These are phyloP conservation scores for Punica granatum DNA, from an alignment of 345 rosid species.

Conservation along the genomic window DNA sequence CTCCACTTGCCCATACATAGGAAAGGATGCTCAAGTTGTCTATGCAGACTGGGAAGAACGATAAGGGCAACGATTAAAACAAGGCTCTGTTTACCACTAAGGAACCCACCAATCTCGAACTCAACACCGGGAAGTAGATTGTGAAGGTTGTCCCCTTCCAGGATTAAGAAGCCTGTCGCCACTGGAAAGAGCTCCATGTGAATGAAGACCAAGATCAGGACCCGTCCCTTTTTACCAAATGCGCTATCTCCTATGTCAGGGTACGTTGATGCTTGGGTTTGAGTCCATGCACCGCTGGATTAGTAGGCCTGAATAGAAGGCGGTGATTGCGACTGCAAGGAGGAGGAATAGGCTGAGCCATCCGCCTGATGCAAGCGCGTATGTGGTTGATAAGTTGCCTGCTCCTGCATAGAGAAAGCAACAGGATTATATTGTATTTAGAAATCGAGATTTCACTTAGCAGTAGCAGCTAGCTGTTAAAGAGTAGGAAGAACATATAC, in stretches of 20 bases:
- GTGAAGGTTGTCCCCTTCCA: constrained; percentile 82
- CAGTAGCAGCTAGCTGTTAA: too few relatives aligned
- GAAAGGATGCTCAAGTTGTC: constrained; percentile 72
- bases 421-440: too few relatives aligned
- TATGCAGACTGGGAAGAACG: constrained; percentile 74
- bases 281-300: constrained; percentile 76
- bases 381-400: constrained; percentile 75
- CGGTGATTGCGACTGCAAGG: constrained; percentile 41
- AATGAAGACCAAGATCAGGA: constrained; percentile 54
- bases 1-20: constrained; percentile 83
- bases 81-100: constrained; percentile 51
- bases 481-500: too few relatives aligned
- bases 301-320: constrained; percentile 65
- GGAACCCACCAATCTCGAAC: constrained; percentile 36
- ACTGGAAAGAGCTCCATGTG: constrained; percentile 73
- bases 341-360: constrained; percentile 71
- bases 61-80: constrained; percentile 61
- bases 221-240: constrained; percentile 66
- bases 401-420: constrained; percentile 42
- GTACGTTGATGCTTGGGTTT: constrained; percentile 55
- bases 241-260: constrained; percentile 84
- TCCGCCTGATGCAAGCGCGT: constrained; percentile 87
- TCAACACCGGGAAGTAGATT: constrained; percentile 46
- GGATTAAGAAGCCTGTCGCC: constrained; percentile 71
- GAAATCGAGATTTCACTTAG: too few relatives aligned